Conservation (phyloP, 108 stramenopile genomes). For the Aureococcus anophagefferens region DNA sequence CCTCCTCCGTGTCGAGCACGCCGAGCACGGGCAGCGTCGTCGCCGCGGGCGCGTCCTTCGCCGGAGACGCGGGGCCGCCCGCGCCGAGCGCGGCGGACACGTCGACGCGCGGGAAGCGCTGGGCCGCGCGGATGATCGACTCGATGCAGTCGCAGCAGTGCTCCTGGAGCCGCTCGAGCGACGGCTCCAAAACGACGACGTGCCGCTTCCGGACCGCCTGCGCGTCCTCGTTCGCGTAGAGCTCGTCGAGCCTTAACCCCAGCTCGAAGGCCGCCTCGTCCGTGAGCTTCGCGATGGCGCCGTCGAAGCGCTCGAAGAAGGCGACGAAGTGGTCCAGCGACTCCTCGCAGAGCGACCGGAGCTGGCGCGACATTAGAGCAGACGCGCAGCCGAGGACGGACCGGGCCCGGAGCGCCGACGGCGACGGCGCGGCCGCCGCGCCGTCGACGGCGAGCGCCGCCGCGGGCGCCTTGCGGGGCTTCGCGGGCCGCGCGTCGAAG, state of each 20-base stretch:
- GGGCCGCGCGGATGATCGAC: constrained; percentile 13
- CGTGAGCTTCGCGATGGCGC: not conserved
- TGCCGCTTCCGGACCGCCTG: not conserved
- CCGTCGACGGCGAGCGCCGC: not conserved
- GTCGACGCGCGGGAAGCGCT: constrained; percentile 32
- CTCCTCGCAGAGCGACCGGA: constrained; percentile 13
- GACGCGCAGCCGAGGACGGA: constrained; percentile 30
- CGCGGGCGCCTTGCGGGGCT: not conserved
- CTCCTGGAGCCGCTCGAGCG: constrained; percentile 19
- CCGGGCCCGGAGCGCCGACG: no score
- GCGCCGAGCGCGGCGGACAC: not conserved
- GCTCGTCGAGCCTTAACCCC: not conserved
- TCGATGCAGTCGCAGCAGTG: constrained; percentile 18
- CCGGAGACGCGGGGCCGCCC: no score
- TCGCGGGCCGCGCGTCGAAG: not conserved
- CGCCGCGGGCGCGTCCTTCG: no score
- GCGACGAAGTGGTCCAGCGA: constrained; percentile 12
- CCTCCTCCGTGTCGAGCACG: not conserved
- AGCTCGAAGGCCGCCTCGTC: constrained; percentile 9
- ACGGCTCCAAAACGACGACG: constrained; percentile 22
- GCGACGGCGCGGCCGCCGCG: not conserved
- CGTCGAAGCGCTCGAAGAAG: constrained; percentile 23
- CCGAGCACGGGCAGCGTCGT: no score
- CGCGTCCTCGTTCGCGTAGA: not conserved
- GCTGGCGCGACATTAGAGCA: constrained; percentile 44